These are phyloP conservation scores for Hymenoscyphus fraxineus DNA, from an alignment of 2,329 filamentous ascomycete species.

Conservation along the genomic window DNA sequence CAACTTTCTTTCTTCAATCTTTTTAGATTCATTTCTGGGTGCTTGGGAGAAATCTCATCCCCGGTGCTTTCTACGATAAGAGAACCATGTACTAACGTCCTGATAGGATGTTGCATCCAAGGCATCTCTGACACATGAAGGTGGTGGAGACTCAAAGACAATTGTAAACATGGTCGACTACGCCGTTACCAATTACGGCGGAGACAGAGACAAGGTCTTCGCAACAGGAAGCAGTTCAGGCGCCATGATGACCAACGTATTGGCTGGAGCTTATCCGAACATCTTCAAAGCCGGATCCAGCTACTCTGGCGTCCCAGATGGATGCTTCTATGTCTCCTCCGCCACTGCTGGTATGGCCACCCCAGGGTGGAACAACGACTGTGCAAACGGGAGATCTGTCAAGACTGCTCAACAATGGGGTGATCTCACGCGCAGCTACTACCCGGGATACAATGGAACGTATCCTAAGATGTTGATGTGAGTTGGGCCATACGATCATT, in stretches of 20 bases:
- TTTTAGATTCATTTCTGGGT: background rate
- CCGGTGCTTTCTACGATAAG: background rate
- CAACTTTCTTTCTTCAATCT: background rate
- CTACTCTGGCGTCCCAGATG: slow-evolving; percentile 42
- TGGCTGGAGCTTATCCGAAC: slow-evolving; percentile 41
- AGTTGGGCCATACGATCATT: background rate
- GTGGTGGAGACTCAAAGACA: slow-evolving; percentile 52
- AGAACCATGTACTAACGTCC: background rate
- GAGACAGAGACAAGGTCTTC: slow-evolving; percentile 49
- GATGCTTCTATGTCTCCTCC: slow-evolving; percentile 38
- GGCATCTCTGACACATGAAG: slow-evolving; percentile 47
- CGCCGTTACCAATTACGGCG: slow-evolving; percentile 49
- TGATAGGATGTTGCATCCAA: slow-evolving; percentile 48
- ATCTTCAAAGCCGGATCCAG: slow-evolving; percentile 42
- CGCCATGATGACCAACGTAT: slow-evolving; percentile 44
- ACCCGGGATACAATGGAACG: slow-evolving; percentile 11
- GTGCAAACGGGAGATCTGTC: slow-evolving; percentile 35
- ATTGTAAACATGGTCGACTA: slow-evolving; percentile 59
- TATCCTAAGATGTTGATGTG: slow-evolving; percentile 14
- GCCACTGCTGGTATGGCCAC: slow-evolving; percentile 37
- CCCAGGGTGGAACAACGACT: slow-evolving; percentile 47
- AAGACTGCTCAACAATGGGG: slow-evolving; percentile 16
- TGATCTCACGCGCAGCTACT: slow-evolving; percentile 12
- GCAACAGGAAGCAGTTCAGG: slow-evolving; percentile 48
- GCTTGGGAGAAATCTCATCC: background rate